phyloP scores from a whole-genome alignment of 257 asterid genomes.

The Striga asiatica region DNA sequence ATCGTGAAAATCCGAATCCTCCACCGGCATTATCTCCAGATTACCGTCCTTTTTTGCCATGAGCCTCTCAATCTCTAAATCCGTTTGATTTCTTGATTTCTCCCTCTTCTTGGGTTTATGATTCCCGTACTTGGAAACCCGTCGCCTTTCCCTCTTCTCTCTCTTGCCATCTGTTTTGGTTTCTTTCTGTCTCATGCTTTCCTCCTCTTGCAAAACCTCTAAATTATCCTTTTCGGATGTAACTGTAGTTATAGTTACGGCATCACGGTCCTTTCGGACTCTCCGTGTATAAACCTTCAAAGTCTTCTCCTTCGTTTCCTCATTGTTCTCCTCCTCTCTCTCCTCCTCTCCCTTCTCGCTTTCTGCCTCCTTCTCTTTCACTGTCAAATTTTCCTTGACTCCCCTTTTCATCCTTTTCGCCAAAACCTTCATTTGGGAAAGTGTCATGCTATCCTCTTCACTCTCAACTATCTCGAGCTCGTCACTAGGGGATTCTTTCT shows the following conservation, averaged over 20 bases:
- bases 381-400: constrained; percentile 17
- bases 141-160: constrained; percentile 28
- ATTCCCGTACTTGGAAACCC: constrained; percentile 28
- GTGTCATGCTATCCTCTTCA: constrained; percentile 68
- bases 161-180: constrained; percentile 10
- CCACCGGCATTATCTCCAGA: constrained; percentile 38
- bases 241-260: constrained; percentile 13
- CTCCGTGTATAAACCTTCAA: constrained; percentile 17
- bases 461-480: constrained; percentile 25
- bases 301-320: constrained; percentile 4
- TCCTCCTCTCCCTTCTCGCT: neutral
- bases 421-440: constrained; percentile 61
- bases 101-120: neutral
- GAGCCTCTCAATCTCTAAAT: constrained; percentile 22
- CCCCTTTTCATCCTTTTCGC: constrained; percentile 36
- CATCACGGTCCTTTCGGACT: constrained; percentile 14
- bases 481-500: too few species aligned
- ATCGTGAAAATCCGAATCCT: constrained; percentile 58
- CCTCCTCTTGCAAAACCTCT: constrained; percentile 18
- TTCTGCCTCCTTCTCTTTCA: constrained; percentile 12
- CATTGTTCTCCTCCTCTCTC: constrained; percentile 2
- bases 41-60: constrained; percentile 18
- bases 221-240: constrained; percentile 13
- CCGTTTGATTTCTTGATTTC: constrained; percentile 11
- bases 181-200: constrained; percentile 15